phyloP scores from a whole-genome alignment of 129 eudicot species.

The Heracleum sosnowskyi region DNA sequence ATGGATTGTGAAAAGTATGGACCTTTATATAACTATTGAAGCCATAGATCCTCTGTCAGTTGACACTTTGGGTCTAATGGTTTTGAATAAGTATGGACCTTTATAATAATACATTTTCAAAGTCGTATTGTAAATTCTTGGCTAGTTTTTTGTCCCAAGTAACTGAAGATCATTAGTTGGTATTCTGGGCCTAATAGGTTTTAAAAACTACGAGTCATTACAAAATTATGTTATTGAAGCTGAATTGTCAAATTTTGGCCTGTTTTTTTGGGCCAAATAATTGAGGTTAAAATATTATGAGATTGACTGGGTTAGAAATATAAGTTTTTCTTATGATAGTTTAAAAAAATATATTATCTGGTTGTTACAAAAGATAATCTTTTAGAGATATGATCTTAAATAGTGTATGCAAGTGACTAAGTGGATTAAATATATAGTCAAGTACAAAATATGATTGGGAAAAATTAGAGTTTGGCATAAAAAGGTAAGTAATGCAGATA shows the following conservation, averaged over 20 bases:
- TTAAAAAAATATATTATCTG: not conserved
- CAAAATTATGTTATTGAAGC: not conserved
- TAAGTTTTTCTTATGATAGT: not conserved
- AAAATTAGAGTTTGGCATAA: not conserved
- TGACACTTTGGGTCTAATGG: not conserved
- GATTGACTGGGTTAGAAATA: not conserved
- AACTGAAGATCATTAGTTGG: not conserved
- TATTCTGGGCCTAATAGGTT: not conserved
- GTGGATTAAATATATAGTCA: not conserved
- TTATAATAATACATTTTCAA: not conserved
- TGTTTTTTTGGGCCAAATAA: not conserved
- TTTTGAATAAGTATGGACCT: not conserved
- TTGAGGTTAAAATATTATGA: not conserved
- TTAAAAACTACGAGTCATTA: not conserved
- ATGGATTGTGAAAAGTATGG: too few species aligned
- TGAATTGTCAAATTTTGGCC: not conserved
- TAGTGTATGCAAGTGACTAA: not conserved
- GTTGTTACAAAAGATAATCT: not conserved
- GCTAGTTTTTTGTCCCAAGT: not conserved
- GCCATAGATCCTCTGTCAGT: too few species aligned
- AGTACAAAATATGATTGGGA: not conserved
- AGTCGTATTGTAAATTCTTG: not conserved
- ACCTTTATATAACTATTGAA: too few species aligned
- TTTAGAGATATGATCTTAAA: not conserved
- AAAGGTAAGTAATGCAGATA: not conserved